phyloP scores from a whole-genome alignment of 352 stramenopile genomes.

The Hyaloperonospora brassicae region DNA sequence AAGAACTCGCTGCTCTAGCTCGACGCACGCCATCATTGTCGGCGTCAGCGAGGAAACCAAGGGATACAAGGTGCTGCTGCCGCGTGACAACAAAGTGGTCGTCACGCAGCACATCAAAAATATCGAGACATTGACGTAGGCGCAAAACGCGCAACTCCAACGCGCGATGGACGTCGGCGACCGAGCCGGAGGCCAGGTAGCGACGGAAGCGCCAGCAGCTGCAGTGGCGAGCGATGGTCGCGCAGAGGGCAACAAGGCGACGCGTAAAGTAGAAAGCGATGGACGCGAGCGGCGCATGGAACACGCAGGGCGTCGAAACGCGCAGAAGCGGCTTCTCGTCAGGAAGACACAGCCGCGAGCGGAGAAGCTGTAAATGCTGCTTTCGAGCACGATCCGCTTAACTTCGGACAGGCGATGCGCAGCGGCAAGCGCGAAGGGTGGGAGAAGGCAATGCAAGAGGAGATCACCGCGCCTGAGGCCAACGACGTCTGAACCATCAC shows the following conservation, averaged over 20 bases:
- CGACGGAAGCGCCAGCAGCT: no score
- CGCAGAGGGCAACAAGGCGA: no score
- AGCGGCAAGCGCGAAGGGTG: neutral
- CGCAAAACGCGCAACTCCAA: no score
- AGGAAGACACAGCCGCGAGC: neutral
- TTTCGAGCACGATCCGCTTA: neutral
- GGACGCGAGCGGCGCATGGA: neutral
- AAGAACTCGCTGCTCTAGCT: neutral
- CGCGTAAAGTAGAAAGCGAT: no score
- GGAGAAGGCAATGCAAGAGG: neutral
- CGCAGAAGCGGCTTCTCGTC: neutral
- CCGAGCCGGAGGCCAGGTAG: no score
- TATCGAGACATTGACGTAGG: neutral
- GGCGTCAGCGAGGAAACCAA: slow-evolving; percentile 3
- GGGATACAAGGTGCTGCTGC: neutral
- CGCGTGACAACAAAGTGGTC: neutral
- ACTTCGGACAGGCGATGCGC: neutral
- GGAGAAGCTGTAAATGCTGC: no score
- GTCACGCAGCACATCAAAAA: neutral
- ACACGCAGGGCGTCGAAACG: neutral
- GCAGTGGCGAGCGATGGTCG: no score
- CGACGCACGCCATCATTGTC: no score
- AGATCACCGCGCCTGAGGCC: neutral
- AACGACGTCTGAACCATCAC: neutral
- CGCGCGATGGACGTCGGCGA: no score